Evolutionary conservation across 306 rosid genomes (phyloP).

Genomic region (Dryas octopetala): DNA sequence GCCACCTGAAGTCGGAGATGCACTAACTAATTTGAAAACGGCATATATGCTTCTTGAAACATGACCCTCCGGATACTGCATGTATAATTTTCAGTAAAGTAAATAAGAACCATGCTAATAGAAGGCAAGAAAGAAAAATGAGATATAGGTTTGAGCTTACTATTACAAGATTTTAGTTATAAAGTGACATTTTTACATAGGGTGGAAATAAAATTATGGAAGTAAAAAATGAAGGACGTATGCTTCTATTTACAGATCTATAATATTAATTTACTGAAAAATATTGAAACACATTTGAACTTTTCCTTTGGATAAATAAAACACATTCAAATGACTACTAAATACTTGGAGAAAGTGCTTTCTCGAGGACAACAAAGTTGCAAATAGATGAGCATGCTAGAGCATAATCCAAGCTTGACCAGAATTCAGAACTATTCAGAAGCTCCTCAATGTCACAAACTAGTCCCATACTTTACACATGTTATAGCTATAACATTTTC

Average conservation of each 20-base stretch:
- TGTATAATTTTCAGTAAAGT: slow-evolving; percentile 28
- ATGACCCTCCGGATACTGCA: slow-evolving; percentile 95
- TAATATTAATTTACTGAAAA: not conserved
- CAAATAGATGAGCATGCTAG: not conserved
- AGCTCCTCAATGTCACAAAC: not conserved
- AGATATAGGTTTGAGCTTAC: slow-evolving; percentile 8
- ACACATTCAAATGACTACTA: not conserved
- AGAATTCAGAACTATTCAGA: not conserved
- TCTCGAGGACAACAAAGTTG: not conserved
- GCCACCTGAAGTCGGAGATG: slow-evolving; percentile 45
- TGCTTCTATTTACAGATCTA: slow-evolving; percentile 6
- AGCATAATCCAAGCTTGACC: not conserved
- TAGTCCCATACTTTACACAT: slow-evolving; percentile 19
- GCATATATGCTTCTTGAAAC: slow-evolving; percentile 86
- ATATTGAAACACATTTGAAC: not conserved
- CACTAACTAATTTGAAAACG: slow-evolving; percentile 67
- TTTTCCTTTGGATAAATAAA: not conserved
- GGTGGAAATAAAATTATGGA: not conserved
- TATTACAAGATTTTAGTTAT: not conserved
- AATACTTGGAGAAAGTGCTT: not conserved
- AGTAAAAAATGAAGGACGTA: not conserved
- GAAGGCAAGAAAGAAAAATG: slow-evolving; percentile 1
- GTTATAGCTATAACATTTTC: not conserved
- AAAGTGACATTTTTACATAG: not conserved
- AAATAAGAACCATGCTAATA: not conserved